Evolutionary conservation across 768 basidiomycete species (phyloP), one percentile per base, ranked within the genome.

Genomic region (Russula sp.): DNA sequence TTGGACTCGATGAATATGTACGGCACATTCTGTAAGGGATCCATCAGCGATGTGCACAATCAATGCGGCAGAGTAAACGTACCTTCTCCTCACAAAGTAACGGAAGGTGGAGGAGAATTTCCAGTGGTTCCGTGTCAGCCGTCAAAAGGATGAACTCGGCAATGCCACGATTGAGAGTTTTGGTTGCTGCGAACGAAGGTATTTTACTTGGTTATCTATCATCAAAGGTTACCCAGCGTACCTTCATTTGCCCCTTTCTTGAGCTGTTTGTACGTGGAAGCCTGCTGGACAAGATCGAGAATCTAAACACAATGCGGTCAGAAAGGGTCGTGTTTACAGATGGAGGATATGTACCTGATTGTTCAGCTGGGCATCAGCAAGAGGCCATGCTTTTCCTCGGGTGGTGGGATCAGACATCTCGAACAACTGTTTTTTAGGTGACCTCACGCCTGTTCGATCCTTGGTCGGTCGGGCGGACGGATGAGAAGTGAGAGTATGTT

Each of bases 211-310:
- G 14, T 26, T 53, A 51, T 38, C 34, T n/a, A 24, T 40, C 50
- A 49, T 30, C 13, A 16, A 18, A 28, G 14, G 28, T 30, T 57
- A 36, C 53, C n/a, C 20, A 18, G 72, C 81, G 40, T 55, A 91
- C 92, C 91, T 84, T 99, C 97, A 77, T 99, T 99, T 49, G 97
- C 97, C 66, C 97, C 96, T 80, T 98, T 98, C 80, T 98, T 98
- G 54, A 98, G 79, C 76, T 98, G 95, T 79, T 98, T 98, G 81
- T 96, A 97, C 76, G 94, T 89, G n/a, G 85, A 81, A 48, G 96
- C 95, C 77, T 96, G 92, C 74, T 97, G 93, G 36, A 97, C 90
- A 62, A 98, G 82, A 73, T 98, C 96, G 60, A 99, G 83, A 72
- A 98, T 97, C 94, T 96, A 71, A 22, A 40, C 20, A 34, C 38